These are phyloP conservation scores for Vigna hirtella DNA, from an alignment of 306 rosid species.

Conservation along the genomic window DNA sequence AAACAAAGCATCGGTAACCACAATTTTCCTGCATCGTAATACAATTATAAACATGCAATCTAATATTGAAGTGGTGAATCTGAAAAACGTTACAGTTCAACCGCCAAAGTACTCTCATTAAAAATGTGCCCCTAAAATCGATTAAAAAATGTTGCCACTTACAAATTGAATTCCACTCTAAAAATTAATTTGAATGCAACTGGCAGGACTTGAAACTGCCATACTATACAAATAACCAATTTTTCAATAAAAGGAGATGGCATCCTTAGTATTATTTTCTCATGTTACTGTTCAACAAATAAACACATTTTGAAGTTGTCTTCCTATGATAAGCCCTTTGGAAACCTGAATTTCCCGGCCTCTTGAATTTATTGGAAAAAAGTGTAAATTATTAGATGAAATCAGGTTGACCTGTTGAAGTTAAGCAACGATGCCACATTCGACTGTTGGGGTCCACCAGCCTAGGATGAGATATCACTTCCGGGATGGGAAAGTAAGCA, in stretches of 20 bases:
- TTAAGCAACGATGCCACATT: constrained; percentile 99
- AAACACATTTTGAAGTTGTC: constrained; percentile 44
- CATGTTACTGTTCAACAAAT: constrained; percentile 33
- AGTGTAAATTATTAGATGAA: constrained; percentile 52
- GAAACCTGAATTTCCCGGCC: constrained; percentile 48
- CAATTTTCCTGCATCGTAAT: no score
- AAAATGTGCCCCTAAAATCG: constrained; percentile 27
- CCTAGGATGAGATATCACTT: constrained; percentile 89
- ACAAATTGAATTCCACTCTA: constrained; percentile 31
- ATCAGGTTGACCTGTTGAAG: constrained; percentile 99
- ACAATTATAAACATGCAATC: background rate
- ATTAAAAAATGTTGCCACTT: constrained; percentile 52
- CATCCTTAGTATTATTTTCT: constrained; percentile 64
- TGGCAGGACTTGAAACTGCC: constrained; percentile 43
- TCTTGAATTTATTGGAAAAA: constrained; percentile 41
- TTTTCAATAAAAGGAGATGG: constrained; percentile 41
- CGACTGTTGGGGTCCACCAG: constrained; percentile 89
- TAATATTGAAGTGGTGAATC: background rate
- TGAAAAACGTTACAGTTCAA: constrained; percentile 3
- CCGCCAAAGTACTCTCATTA: constrained; percentile 18
- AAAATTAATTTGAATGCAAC: constrained; percentile 41
- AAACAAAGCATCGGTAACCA: no score
- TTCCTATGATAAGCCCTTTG: constrained; percentile 48
- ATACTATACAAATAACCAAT: constrained; percentile 54
- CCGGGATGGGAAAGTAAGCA: constrained; percentile 91